Evolutionary conservation across 2,329 filamentous ascomycete species (phyloP), one percentile per base, ranked within the genome.

Genomic region (Zarea fungicola): DNA sequence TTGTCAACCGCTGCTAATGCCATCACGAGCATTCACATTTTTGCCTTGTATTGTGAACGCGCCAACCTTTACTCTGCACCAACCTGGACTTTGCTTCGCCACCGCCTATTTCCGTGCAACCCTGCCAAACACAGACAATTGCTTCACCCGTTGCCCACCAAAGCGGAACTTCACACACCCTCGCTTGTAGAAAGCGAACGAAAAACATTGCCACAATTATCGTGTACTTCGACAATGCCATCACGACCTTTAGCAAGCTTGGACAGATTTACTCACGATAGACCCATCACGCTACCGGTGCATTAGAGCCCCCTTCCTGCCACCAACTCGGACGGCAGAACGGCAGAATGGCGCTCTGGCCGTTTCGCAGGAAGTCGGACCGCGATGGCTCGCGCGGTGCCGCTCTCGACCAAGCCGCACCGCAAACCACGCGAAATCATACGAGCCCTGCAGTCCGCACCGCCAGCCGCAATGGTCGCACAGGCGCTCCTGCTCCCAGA

Each of bases 351-450:
- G 51, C 54, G 14, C 48, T 54, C 28, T 56, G 54, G 54, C 52
- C 50, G 11, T 54, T 55, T 44, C 54, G 54, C 29, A 83, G 85
- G 62, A 84, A 78, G 70, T 84, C 79, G 69, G 84, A 82, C 67
- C 83, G 83, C 68, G 81, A 74, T 68, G 73, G 76, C 62, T 66
- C 74, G 54, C 69, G 71, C 52, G 71, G 70, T 55, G 66, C 80
- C 65, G 77, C 75, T 52, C 77, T 77, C 59, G 67, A 74, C 60
- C 74, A 81, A 63, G 70, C 49, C 60, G 57, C 64, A 42, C 61
- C 56, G 52, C 66, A 65, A 56, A 32, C 40, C 23, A 21, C 48
- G 14, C 48, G 31, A 8, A 31, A 21, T 16, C 40, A 25, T 3
- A 32, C 26, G 5, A 13, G 5, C 21, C 11, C 32, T 4, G 14